Percentiles rank a stretch among this genome's conserved stretches.
phyloP scores from a whole-genome alignment of 257 asterid genomes.

The Pogostemon cablin region DNA sequence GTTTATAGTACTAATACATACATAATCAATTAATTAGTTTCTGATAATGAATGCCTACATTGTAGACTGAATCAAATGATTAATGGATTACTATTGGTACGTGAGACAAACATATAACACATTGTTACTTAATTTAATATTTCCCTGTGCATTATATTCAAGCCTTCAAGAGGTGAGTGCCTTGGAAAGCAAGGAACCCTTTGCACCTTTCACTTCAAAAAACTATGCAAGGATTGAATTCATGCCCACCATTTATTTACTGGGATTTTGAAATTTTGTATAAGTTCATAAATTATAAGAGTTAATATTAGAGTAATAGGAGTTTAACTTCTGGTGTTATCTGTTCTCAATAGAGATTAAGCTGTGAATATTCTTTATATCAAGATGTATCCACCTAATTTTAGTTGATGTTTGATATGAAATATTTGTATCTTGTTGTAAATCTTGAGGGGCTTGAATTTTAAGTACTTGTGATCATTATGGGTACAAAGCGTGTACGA shows the following conservation, averaged over 20 bases:
- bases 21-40: too few relatives aligned
- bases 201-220: too few relatives aligned
- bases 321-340: conserved; percentile 2
- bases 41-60: too few relatives aligned
- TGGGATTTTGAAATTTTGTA: neutral
- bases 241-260: neutral
- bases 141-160: too few relatives aligned
- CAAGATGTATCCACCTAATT: conserved; percentile 16
- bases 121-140: too few relatives aligned
- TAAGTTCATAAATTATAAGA: neutral
- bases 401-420: neutral
- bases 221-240: neutral
- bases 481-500: conserved; percentile 9
- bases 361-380: conserved; percentile 17
- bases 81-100: too few relatives aligned
- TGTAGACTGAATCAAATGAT: too few relatives aligned
- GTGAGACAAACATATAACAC: too few relatives aligned
- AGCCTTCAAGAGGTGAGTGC: too few relatives aligned
- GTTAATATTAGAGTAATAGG: neutral
- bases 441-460: conserved; percentile 18
- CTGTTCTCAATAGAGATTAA: neutral
- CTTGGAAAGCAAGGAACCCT: too few relatives aligned
- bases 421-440: conserved; percentile 9
- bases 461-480: neutral
- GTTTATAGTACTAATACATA: too few relatives aligned